phyloP scores from a whole-genome alignment of 2,329 filamentous ascomycete species.

The Clarireedia monteithiana region DNA sequence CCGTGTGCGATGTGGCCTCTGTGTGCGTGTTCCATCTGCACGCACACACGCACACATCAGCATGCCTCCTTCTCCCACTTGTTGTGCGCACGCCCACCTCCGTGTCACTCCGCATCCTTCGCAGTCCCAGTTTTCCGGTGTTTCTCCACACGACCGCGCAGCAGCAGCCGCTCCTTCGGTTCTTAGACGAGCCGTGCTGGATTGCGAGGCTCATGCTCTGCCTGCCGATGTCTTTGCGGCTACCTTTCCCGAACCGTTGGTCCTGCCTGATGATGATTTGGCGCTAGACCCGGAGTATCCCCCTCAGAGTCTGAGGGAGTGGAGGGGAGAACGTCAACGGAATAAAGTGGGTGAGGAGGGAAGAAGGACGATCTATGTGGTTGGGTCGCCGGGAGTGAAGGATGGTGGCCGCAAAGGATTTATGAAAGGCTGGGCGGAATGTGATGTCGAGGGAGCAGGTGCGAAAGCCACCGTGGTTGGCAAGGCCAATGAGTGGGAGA shows the following conservation, averaged over 20 bases:
- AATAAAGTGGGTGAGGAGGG: constrained; percentile 15
- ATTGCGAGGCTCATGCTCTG: not conserved
- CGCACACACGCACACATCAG: too few relatives aligned
- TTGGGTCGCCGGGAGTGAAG: constrained; percentile 15
- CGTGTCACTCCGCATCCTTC: not conserved
- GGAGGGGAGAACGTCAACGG: constrained; percentile 14
- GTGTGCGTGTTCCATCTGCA: too few relatives aligned
- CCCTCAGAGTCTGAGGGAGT: constrained; percentile 20
- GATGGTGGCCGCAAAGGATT: constrained; percentile 1
- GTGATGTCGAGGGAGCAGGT: constrained; percentile 10
- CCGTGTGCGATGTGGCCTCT: too few relatives aligned
- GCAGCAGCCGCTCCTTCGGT: constrained; percentile 8
- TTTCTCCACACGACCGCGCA: not conserved
- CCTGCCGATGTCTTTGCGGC: not conserved
- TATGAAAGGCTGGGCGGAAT: constrained; percentile 10
- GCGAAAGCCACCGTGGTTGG: not conserved
- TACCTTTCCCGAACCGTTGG: constrained; percentile 20
- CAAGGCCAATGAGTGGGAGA: not conserved
- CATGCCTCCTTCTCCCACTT: not conserved
- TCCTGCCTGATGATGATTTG: constrained; percentile 22
- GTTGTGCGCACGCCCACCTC: not conserved
- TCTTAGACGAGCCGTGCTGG: not conserved
- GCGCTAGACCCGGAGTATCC: constrained; percentile 15
- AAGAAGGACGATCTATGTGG: constrained; percentile 20
- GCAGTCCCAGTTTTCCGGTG: not conserved